These are phyloP conservation scores for Hypoxylon lienhwacheense DNA, from an alignment of 495 filamentous ascomycete species.

Conservation along the genomic window DNA sequence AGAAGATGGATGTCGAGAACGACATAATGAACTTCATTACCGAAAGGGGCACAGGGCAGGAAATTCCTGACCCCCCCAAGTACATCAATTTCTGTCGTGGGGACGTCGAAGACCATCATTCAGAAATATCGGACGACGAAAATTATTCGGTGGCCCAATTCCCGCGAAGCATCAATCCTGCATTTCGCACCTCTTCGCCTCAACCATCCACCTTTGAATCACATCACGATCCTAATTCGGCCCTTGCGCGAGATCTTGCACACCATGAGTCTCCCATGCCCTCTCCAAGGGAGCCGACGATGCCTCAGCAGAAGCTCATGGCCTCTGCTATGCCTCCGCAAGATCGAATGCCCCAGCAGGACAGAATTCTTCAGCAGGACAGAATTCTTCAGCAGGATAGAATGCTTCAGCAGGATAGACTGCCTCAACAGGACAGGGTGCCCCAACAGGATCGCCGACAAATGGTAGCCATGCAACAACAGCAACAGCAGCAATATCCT, in stretches of 20 bases:
- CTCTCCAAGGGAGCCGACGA: slow-evolving; percentile 54
- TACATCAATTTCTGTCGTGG: slow-evolving; percentile 99
- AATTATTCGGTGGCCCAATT: slow-evolving; percentile 94
- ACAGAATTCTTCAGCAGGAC: slow-evolving; percentile 7
- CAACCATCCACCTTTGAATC: slow-evolving; percentile 80
- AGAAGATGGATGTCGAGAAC: slow-evolving; percentile 94
- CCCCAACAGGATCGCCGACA: slow-evolving; percentile 15
- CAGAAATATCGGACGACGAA: slow-evolving; percentile 80
- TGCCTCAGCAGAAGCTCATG: slow-evolving; percentile 56
- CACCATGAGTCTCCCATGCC: slow-evolving; percentile 55
- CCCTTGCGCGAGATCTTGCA: slow-evolving; percentile 64
- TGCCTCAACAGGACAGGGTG: slow-evolving; percentile 4
- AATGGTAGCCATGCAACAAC: slow-evolving; percentile 1
- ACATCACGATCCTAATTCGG: slow-evolving; percentile 79
- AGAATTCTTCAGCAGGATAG: slow-evolving; percentile 1
- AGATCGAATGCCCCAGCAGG: slow-evolving; percentile 1
- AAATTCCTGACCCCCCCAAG: slow-evolving; percentile 95
- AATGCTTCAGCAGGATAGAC: neutral
- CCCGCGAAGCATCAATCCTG: slow-evolving; percentile 90
- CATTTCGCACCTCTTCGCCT: slow-evolving; percentile 88
- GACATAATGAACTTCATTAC: slow-evolving; percentile 90
- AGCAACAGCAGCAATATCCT: slow-evolving; percentile 65
- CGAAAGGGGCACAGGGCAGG: slow-evolving; percentile 87
- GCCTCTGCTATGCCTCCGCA: neutral
- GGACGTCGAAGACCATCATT: slow-evolving; percentile 77